These are phyloP conservation scores for Psilocybe tampanensis DNA, from an alignment of 768 basidiomycete species.

Conservation along the genomic window DNA sequence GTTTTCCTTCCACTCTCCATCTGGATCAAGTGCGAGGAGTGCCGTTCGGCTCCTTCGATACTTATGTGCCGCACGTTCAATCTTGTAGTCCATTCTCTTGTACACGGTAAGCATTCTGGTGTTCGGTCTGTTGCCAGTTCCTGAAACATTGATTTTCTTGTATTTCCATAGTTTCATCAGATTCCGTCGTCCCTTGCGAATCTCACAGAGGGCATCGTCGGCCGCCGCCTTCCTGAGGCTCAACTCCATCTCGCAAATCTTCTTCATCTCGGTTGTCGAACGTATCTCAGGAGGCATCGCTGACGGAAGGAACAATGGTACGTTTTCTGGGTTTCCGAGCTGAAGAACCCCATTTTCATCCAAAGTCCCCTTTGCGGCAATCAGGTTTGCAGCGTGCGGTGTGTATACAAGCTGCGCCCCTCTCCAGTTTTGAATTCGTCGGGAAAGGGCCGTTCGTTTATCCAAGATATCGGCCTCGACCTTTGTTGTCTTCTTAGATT, in stretches of 20 bases:
- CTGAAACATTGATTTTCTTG: conserved; percentile 23
- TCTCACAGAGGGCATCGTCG: conserved; percentile 20
- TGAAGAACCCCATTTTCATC: neutral
- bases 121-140: conserved; percentile 22
- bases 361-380: neutral
- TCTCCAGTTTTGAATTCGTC: no score
- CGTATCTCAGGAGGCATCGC: neutral
- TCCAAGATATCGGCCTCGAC: no score
- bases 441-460: no score
- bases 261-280: neutral
- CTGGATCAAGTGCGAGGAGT: conserved; percentile 13
- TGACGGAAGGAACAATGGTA: conserved; percentile 3
- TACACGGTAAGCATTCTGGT: conserved; percentile 19
- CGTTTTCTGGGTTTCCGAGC: neutral
- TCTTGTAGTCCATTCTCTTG: conserved; percentile 11
- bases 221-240: conserved; percentile 19
- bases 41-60: conserved; percentile 16
- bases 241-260: conserved; percentile 9
- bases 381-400: conserved; percentile 2
- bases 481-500: no score
- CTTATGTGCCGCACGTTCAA: conserved; percentile 6
- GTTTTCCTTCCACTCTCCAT: conserved; percentile 12
- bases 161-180: conserved; percentile 16
- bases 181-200: conserved; percentile 15
- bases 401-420: neutral